These are phyloP conservation scores for Lathyrus aphaca DNA, from an alignment of 306 rosid species.

Conservation along the genomic window DNA sequence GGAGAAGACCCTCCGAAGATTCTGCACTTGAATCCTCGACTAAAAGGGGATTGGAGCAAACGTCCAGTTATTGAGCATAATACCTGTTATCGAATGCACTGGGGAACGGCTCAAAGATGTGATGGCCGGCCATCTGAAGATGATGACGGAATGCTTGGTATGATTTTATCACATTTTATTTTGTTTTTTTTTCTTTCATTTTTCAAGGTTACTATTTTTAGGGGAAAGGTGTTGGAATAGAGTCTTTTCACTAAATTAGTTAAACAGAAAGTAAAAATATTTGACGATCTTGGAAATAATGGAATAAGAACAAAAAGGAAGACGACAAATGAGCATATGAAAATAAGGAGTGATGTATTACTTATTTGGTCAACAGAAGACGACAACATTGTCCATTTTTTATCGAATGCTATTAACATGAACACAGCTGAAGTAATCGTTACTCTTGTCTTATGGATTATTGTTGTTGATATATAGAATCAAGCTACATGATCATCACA, in stretches of 20 bases:
- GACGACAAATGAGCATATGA: neutral
- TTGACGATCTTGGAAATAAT: slow-evolving; percentile 4
- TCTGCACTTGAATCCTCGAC: slow-evolving; percentile 87
- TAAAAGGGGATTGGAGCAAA: slow-evolving; percentile 92
- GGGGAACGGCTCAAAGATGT: slow-evolving; percentile 95
- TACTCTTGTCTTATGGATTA: slow-evolving; percentile 6
- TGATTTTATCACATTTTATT: slow-evolving; percentile 36
- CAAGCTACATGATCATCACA: neutral
- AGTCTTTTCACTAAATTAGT: neutral
- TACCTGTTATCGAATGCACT: slow-evolving; percentile 97
- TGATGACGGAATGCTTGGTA: slow-evolving; percentile 90
- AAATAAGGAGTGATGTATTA: slow-evolving; percentile 7
- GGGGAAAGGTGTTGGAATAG: neutral
- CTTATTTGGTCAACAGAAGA: slow-evolving; percentile 16
- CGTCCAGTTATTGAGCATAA: slow-evolving; percentile 90
- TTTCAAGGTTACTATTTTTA: slow-evolving; percentile 29
- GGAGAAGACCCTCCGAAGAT: slow-evolving; percentile 99
- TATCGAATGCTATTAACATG: slow-evolving; percentile 2
- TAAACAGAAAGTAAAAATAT: slow-evolving; percentile 1
- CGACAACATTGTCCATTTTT: neutral
- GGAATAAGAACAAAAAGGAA: slow-evolving; percentile 8
- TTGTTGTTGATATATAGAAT: neutral
- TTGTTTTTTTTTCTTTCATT: slow-evolving; percentile 30
- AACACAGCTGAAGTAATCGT: slow-evolving; percentile 23
- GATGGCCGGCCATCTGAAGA: slow-evolving; percentile 72